phyloP scores from a whole-genome alignment of 768 basidiomycete species.

The Lentinula aciculospora region DNA sequence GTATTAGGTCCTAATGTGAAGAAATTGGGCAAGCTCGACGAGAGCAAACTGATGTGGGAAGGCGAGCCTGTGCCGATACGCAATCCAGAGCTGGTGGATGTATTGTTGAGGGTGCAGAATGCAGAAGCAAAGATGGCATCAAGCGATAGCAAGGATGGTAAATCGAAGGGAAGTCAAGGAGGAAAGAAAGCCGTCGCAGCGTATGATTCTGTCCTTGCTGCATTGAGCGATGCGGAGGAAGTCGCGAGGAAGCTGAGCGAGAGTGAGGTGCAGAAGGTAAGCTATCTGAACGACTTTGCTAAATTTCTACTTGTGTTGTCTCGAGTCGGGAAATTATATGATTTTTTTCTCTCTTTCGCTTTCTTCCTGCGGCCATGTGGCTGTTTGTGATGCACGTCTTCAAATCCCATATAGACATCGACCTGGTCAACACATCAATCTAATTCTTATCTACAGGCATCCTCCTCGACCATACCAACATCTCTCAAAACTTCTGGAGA shows the following conservation, averaged over 20 bases:
- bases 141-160: constrained; percentile 25
- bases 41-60: constrained; percentile 62
- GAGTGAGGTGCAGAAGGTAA: constrained; percentile 79
- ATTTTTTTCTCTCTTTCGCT: no score
- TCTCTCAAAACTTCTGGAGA: constrained; percentile 25
- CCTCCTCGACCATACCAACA: neutral
- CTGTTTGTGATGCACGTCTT: neutral
- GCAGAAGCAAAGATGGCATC: constrained; percentile 56
- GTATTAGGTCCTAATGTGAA: constrained; percentile 16
- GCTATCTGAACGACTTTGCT: neutral
- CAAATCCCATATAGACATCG: neutral
- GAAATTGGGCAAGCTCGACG: constrained; percentile 44
- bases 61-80: constrained; percentile 79
- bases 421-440: neutral
- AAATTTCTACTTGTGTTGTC: neutral
- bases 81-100: constrained; percentile 88
- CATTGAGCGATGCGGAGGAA: constrained; percentile 86
- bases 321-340: no score
- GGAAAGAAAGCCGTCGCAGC: constrained; percentile 79
- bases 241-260: constrained; percentile 77
- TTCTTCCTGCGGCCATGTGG: constrained; percentile 10
- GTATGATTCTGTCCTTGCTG: constrained; percentile 80
- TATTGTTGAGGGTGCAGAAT: constrained; percentile 76
- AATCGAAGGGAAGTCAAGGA: constrained; percentile 22
- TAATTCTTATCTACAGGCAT: neutral